A percentile compares a stretch with the other conserved stretches of the same genome.
Evolutionary conservation across 2,329 filamentous ascomycete species (phyloP).

Genomic region (Geosmithia flava): DNA sequence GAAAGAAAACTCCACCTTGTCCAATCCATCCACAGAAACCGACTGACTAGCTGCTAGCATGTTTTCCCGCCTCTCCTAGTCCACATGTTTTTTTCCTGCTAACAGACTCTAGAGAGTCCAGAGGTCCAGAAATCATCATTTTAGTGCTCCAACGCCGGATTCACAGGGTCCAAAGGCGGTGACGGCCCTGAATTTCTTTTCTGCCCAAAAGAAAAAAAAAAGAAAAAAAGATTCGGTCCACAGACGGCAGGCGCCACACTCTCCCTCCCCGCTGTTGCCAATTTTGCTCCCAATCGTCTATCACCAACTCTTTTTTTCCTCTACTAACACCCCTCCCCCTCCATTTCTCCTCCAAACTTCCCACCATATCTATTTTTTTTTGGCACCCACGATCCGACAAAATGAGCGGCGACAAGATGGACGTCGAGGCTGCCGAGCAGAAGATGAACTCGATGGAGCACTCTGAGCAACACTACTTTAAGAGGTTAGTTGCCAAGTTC

Average conservation of each 20-base stretch:
- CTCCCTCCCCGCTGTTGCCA: neutral
- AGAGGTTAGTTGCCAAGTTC: constrained; percentile 50
- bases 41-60: neutral
- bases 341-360: neutral
- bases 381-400: constrained; percentile 5
- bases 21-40: neutral
- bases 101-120: neutral
- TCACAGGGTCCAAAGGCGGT: constrained; percentile 10
- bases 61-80: neutral
- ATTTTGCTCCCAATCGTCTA: constrained; percentile 1
- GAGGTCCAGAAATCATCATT: neutral
- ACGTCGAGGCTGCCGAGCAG: constrained; percentile 47
- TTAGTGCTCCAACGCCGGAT: neutral
- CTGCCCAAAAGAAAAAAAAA: constrained; percentile 11
- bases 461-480: constrained; percentile 98
- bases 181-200: constrained; percentile 14
- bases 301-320: constrained; percentile 1
- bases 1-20: neutral
- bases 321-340: neutral
- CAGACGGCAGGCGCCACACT: neutral
- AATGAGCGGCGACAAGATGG: constrained; percentile 42
- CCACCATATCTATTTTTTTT: neutral
- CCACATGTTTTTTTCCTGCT: no score
- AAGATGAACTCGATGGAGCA: constrained; percentile 67
- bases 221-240: neutral